phyloP scores from a whole-genome alignment of 2,329 filamentous ascomycete genomes.

The Colletotrichum lupini region DNA sequence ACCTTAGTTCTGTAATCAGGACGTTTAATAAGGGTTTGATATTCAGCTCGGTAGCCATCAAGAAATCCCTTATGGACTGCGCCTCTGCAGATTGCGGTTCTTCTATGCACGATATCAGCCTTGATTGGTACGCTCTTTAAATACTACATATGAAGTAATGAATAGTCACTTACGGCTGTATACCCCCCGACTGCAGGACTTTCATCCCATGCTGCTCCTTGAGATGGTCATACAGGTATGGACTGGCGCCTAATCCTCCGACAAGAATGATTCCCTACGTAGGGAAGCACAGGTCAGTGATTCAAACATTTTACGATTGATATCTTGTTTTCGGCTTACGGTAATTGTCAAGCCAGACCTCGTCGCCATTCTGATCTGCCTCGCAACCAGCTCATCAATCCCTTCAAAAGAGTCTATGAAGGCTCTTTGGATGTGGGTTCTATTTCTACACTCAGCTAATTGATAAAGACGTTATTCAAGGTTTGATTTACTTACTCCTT shows the following conservation, averaged over 20 bases:
- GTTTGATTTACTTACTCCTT: background rate
- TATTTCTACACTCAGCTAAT: background rate
- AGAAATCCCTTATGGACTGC: conserved; percentile 41
- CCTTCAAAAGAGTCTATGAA: conserved; percentile 39
- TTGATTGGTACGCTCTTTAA: background rate
- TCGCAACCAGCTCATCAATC: conserved; percentile 39
- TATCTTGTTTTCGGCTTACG: background rate
- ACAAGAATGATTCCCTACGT: conserved; percentile 50
- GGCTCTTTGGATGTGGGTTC: conserved; percentile 36
- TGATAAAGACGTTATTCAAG: too few species aligned
- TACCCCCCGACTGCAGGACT: conserved; percentile 43
- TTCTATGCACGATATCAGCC: conserved; percentile 36
- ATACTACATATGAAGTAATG: background rate
- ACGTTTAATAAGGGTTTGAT: conserved; percentile 11
- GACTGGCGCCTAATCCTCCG: conserved; percentile 49
- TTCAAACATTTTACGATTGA: too few species aligned
- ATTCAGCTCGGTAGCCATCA: background rate
- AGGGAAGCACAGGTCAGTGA: too few species aligned
- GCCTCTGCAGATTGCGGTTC: conserved; percentile 48
- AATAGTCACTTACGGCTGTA: conserved; percentile 46
- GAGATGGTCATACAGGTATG: conserved; percentile 42
- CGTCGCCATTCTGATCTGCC: conserved; percentile 37
- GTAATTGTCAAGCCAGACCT: conserved; percentile 29
- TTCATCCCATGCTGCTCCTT: conserved; percentile 10
- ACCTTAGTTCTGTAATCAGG: background rate